Evolutionary conservation across 2,329 filamentous ascomycete species (phyloP), one percentile per base, ranked within the genome.

Genomic region (Ustilaginoidea virens): DNA sequence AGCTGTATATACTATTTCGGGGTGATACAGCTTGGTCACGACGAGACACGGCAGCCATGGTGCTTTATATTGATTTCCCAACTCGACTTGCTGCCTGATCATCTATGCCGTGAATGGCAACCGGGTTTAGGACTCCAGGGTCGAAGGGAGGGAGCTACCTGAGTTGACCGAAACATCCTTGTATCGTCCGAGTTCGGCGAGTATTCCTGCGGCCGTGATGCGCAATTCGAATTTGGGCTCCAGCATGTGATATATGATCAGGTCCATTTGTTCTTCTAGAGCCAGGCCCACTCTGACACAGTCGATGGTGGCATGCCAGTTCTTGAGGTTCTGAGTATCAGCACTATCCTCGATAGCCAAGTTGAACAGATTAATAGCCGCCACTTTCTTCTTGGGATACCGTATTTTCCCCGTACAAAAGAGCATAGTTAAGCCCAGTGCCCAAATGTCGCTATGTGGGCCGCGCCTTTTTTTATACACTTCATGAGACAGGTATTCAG

Each of bases 351-450:
- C 17, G 5, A 9, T 3, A 10, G 12, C 14, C 14, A 25, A 5
- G 24, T 24, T 13, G 7, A 13, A 11, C 23, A 25, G 24, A 17
- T 25, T 11, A 3, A 4, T 16, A 17, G 17, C 11, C 19, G 7
- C 24, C 14, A 3, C 9, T 17, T 7, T 15, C 14, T 17, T 15
- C 8, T 15, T 9, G 7, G 26, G 26, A 7, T 27, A 27, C 17
- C 9, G 4, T 7, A 31, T 31, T 5, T 20, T 27, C 11, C 17
- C n/a, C 11, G 9, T 21, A 5, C 17, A 19, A 5, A 20, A 7
- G 12, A 30, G 13, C 13, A 23, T 27, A n/a, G 24, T 27, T 7
- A 30, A 9, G 18, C 23, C 23, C 14, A 30, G 18, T 16, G 29
- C 13, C 18, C 24, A 30, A 8, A 27, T 12, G 7, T 30, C 29